Evolutionary conservation across 192 early-diverging fungal genomes (phyloP).

Genomic region (Rhizoclosmatium globosum): DNA sequence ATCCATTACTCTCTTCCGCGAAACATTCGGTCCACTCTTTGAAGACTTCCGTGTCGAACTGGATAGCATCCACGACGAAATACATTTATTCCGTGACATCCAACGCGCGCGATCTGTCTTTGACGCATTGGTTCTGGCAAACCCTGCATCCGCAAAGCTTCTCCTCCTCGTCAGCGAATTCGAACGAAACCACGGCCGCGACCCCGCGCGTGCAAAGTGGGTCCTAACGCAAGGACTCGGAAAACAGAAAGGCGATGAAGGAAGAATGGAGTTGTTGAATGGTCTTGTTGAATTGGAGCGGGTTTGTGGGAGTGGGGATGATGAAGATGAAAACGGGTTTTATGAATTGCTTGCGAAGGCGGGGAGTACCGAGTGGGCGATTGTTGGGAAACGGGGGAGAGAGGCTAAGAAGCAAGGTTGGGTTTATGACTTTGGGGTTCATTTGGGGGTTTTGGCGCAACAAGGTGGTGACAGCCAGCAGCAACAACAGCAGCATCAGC

Average conservation of each 20-base stretch:
- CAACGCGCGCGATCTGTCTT: conserved; percentile 34
- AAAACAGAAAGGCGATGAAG: conserved; percentile 1
- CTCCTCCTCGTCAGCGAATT: conserved; percentile 40
- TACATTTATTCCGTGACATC: conserved; percentile 42
- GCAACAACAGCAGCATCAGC: conserved; percentile 1
- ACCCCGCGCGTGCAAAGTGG: conserved; percentile 11
- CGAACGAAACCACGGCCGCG: conserved; percentile 44
- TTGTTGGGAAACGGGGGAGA: not conserved
- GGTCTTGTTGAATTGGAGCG: conserved; percentile 5
- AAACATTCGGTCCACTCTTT: not conserved
- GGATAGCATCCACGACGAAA: conserved; percentile 33
- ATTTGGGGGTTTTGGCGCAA: not conserved
- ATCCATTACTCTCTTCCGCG: not conserved
- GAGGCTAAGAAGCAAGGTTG: not conserved
- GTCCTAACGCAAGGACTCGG: conserved; percentile 35
- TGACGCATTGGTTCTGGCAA: conserved; percentile 24
- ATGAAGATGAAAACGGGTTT: conserved; percentile 4
- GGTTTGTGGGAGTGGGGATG: conserved; percentile 1
- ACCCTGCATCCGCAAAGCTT: conserved; percentile 13
- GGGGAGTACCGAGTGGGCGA: not conserved
- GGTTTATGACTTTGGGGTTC: not conserved
- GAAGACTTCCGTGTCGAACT: conserved; percentile 48
- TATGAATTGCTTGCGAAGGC: conserved; percentile 28
- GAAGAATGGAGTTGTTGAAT: not conserved
- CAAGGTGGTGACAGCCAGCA: not conserved